These are phyloP conservation scores for Penicillium thymicola DNA, from an alignment of 2,329 filamentous ascomycete species.

Conservation along the genomic window DNA sequence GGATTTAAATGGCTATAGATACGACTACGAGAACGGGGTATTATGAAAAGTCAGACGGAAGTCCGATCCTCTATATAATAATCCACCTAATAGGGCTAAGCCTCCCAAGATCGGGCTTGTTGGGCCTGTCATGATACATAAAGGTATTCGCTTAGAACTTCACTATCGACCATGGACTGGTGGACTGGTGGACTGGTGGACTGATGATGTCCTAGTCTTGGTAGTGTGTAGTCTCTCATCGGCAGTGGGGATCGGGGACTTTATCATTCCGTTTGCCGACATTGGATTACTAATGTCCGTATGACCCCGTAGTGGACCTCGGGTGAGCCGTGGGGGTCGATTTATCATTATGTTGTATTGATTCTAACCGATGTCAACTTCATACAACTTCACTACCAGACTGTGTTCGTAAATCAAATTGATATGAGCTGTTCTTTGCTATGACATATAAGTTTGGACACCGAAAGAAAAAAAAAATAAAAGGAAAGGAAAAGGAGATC, in stretches of 20 bases:
- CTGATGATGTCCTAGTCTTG: too few relatives aligned
- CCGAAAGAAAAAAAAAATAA: neutral
- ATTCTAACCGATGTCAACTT: neutral
- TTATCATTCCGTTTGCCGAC: neutral
- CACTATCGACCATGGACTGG: neutral
- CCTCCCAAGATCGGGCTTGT: neutral
- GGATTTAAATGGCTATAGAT: neutral
- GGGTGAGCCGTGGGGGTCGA: neutral
- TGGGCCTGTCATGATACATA: neutral
- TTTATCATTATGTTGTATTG: neutral
- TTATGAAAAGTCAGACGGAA: neutral
- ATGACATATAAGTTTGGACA: constrained; percentile 4
- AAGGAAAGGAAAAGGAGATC: neutral
- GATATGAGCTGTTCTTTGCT: neutral
- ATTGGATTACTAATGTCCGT: neutral
- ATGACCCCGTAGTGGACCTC: neutral
- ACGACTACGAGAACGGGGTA: neutral
- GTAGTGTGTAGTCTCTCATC: neutral
- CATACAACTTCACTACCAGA: neutral
- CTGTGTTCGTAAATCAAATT: neutral
- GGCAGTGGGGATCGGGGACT: neutral
- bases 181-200: too few relatives aligned
- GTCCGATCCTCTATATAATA: neutral
- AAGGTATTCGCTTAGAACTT: neutral
- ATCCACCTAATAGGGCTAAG: neutral